Conservation (phyloP, 805 yeast species). For the Hanseniaspora thailandica region DNA sequence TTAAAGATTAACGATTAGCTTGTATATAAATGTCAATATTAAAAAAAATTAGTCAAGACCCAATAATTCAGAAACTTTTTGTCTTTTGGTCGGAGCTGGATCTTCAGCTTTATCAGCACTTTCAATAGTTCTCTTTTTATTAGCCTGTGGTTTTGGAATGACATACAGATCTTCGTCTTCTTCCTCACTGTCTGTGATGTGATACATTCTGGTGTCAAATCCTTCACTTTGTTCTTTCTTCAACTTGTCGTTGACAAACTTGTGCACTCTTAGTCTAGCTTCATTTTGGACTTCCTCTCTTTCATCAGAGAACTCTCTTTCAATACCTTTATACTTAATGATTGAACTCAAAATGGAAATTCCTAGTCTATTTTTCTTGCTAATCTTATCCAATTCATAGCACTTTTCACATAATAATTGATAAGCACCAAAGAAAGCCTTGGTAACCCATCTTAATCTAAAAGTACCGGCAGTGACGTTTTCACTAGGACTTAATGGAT, state of each 20-base stretch:
- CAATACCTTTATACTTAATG: slow-evolving; percentile 60
- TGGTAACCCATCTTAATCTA: slow-evolving; percentile 64
- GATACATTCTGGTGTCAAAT: slow-evolving; percentile 24
- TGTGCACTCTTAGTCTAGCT: slow-evolving; percentile 30
- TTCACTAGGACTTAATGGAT: slow-evolving; percentile 74
- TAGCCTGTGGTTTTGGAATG: slow-evolving; percentile 17
- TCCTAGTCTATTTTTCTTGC: slow-evolving; percentile 56
- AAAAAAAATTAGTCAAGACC: background rate
- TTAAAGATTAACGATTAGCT: slow-evolving; percentile 21
- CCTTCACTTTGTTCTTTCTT: slow-evolving; percentile 23
- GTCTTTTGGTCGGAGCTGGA: slow-evolving; percentile 9
- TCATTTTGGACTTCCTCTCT: slow-evolving; percentile 50
- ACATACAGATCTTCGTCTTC: slow-evolving; percentile 17
- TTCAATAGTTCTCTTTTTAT: slow-evolving; percentile 17
- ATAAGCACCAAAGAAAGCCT: slow-evolving; percentile 82
- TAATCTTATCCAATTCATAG: slow-evolving; percentile 54
- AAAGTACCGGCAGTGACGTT: slow-evolving; percentile 79
- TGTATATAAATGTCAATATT: background rate
- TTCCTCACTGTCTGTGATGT: slow-evolving; percentile 21
- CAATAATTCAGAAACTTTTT: slow-evolving; percentile 14
- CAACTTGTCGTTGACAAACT: slow-evolving; percentile 10
- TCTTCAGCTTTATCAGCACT: background rate
- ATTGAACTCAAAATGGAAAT: slow-evolving; percentile 70
- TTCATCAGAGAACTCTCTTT: slow-evolving; percentile 68
- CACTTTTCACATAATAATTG: slow-evolving; percentile 65